phyloP scores from a whole-genome alignment of 2,329 filamentous ascomycete species.

The Aspergillus calidoustus region DNA sequence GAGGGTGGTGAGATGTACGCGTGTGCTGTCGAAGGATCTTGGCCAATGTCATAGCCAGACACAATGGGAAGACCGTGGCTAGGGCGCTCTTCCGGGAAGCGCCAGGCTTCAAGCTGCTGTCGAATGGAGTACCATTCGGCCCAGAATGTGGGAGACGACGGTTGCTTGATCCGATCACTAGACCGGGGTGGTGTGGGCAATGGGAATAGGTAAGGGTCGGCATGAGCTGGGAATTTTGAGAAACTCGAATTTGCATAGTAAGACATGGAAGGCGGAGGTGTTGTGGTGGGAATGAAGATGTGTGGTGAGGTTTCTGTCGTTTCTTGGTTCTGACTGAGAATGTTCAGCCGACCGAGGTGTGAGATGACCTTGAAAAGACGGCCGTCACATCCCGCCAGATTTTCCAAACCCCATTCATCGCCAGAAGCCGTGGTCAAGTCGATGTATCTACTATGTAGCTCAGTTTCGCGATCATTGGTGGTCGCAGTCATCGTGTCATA shows the following conservation, averaged over 20 bases:
- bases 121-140: slow-evolving; percentile 82
- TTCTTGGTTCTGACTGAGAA: slow-evolving; percentile 72
- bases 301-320: slow-evolving; percentile 20
- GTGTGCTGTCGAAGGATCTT: slow-evolving; percentile 17
- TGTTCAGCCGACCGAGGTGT: slow-evolving; percentile 80
- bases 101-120: slow-evolving; percentile 77
- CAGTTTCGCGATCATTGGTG: slow-evolving; percentile 88
- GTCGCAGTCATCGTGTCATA: slow-evolving; percentile 92
- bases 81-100: slow-evolving; percentile 60
- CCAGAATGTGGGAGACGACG: slow-evolving; percentile 66
- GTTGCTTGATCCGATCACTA: slow-evolving; percentile 25
- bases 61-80: slow-evolving; percentile 22
- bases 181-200: slow-evolving; percentile 34
- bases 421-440: slow-evolving; percentile 67
- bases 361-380: slow-evolving; percentile 85
- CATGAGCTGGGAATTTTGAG: slow-evolving; percentile 37
- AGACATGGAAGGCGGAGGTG: slow-evolving; percentile 41
- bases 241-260: slow-evolving; percentile 29
- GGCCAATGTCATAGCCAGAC: slow-evolving; percentile 7
- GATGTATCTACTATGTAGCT: slow-evolving; percentile 68
- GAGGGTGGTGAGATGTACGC: slow-evolving; percentile 37
- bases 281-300: slow-evolving; percentile 25
- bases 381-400: slow-evolving; percentile 84
- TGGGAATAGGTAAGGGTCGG: slow-evolving; percentile 44
- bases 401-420: slow-evolving; percentile 77